Evolutionary conservation across 306 rosid genomes (phyloP).

Genomic region (Lupinus albus): DNA sequence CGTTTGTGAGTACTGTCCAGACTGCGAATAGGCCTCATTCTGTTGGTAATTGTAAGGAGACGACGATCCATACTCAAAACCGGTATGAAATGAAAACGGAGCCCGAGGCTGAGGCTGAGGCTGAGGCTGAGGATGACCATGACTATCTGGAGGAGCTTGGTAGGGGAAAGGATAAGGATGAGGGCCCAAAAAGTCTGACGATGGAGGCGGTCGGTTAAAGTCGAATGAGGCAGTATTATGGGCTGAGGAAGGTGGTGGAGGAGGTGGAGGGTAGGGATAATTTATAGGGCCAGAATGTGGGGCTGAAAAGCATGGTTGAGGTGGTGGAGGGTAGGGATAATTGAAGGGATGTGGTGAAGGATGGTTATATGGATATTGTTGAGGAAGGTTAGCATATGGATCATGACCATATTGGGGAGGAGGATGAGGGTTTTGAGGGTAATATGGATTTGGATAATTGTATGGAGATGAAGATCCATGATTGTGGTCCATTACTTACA

Average conservation of each 20-base stretch:
- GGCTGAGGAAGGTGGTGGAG: slow-evolving; percentile 5
- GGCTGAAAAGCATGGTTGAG: background rate
- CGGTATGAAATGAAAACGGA: slow-evolving; percentile 51
- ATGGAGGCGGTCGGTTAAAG: slow-evolving; percentile 37
- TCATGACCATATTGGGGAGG: slow-evolving; percentile 30
- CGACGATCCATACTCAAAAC: slow-evolving; percentile 58
- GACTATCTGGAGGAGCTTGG: slow-evolving; percentile 40
- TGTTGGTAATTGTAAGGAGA: slow-evolving; percentile 54
- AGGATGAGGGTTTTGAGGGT: slow-evolving; percentile 33
- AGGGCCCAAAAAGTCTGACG: background rate
- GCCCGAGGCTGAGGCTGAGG: no score
- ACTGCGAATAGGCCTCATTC: slow-evolving; percentile 43
- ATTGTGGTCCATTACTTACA: slow-evolving; percentile 43
- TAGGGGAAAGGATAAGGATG: slow-evolving; percentile 49
- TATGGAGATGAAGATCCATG: slow-evolving; percentile 46
- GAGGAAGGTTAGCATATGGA: slow-evolving; percentile 33
- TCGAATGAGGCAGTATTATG: slow-evolving; percentile 37
- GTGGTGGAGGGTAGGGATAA: slow-evolving; percentile 49
- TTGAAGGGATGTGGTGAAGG: slow-evolving; percentile 36
- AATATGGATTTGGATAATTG: slow-evolving; percentile 45
- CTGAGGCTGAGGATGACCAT: slow-evolving; percentile 49
- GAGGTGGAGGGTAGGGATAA: slow-evolving; percentile 43
- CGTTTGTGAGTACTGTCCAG: slow-evolving; percentile 40
- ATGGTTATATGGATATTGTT: slow-evolving; percentile 29
- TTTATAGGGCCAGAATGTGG: slow-evolving; percentile 41